phyloP scores from a whole-genome alignment of 2,329 filamentous ascomycete genomes.

The Hypoxylon sp. region DNA sequence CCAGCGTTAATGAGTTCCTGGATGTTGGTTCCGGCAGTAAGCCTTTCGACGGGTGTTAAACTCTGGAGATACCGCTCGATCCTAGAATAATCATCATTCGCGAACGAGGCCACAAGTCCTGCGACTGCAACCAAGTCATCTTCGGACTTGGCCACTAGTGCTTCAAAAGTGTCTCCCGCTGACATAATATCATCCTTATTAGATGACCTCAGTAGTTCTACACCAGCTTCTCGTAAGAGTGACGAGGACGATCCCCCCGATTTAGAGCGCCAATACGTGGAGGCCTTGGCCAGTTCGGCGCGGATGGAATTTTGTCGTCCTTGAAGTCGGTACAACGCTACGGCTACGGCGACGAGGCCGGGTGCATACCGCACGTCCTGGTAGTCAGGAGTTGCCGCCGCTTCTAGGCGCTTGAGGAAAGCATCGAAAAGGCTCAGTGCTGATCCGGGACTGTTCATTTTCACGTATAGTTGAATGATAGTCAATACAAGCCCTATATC shows the following conservation, averaged over 20 bases:
- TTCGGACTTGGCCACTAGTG: constrained; percentile 75
- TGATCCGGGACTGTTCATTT: constrained; percentile 77
- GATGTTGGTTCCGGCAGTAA: constrained; percentile 73
- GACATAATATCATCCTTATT: constrained; percentile 75
- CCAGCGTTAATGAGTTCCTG: constrained; percentile 75
- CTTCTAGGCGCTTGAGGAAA: constrained; percentile 80
- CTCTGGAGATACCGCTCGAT: constrained; percentile 68
- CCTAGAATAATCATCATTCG: constrained; percentile 71
- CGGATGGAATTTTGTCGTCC: constrained; percentile 81
- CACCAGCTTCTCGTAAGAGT: constrained; percentile 85
- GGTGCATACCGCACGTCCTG: constrained; percentile 84
- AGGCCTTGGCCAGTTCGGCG: constrained; percentile 82
- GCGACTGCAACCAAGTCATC: constrained; percentile 79
- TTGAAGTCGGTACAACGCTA: constrained; percentile 83
- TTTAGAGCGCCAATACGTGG: constrained; percentile 82
- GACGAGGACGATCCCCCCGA: constrained; percentile 68
- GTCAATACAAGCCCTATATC: constrained; percentile 87
- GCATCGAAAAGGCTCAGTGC: constrained; percentile 82
- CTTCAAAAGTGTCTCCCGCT: constrained; percentile 84
- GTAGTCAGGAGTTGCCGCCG: constrained; percentile 68
- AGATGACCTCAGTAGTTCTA: constrained; percentile 83
- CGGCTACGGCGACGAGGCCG: constrained; percentile 83
- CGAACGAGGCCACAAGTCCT: constrained; percentile 88
- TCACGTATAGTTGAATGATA: constrained; percentile 84
- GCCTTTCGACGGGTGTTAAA: constrained; percentile 73